phyloP scores from a whole-genome alignment of 495 filamentous ascomycete species.

The Glonium stellatum region DNA sequence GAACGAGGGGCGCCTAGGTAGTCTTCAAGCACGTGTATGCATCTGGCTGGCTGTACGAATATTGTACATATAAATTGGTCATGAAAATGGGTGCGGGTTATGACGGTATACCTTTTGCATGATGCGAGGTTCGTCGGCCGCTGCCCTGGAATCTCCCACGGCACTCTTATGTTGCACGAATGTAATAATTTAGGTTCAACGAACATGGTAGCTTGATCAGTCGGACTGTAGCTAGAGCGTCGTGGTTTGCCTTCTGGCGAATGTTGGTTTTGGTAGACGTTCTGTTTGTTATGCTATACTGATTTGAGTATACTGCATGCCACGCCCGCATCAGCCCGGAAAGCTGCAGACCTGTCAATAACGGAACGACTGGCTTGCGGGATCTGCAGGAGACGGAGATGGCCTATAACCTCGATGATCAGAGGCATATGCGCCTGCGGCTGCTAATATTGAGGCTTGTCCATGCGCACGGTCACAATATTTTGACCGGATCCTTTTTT shows the following conservation, averaged over 20 bases:
- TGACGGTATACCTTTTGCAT: neutral
- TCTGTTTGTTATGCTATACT: neutral
- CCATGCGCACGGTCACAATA: no score
- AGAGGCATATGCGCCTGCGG: no score
- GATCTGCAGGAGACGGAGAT: neutral
- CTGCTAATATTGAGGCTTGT: no score
- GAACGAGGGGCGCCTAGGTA: conserved; percentile 17
- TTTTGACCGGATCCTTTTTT: no score
- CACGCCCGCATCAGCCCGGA: neutral
- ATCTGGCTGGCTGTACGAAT: conserved; percentile 23
- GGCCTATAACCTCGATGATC: neutral
- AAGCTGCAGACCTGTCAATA: neutral
- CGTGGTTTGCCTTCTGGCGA: no score
- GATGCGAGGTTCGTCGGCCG: neutral
- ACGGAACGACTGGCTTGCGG: neutral
- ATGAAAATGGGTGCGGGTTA: neutral
- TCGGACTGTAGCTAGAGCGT: no score
- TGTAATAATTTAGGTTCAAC: neutral
- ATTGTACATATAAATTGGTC: conserved; percentile 11
- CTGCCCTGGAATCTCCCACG: neutral
- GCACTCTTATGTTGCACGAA: neutral
- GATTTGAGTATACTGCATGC: neutral
- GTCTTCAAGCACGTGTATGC: conserved; percentile 13
- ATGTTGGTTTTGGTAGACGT: neutral
- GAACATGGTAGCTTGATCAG: no score